phyloP scores from a whole-genome alignment of 2,329 filamentous ascomycete species.

The Ceratocystis huliohia region DNA sequence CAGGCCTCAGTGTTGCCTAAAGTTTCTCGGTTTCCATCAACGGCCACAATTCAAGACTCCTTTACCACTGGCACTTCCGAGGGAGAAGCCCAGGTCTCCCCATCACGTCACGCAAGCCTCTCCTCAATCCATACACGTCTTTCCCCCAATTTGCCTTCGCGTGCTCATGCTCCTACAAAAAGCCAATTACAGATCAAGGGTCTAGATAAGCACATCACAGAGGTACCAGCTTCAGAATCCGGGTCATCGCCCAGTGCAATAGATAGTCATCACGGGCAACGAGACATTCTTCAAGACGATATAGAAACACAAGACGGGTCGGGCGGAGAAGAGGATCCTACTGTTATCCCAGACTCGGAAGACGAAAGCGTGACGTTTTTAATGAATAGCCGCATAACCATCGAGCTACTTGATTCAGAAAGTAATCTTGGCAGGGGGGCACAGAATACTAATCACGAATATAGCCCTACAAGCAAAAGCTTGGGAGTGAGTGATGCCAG shows the following conservation, averaged over 20 bases:
- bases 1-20: background rate
- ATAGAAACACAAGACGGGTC: slow-evolving; percentile 18
- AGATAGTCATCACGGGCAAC: slow-evolving; percentile 16
- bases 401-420: background rate
- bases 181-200: background rate
- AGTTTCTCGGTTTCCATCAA: slow-evolving; percentile 21
- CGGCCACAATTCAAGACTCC: slow-evolving; percentile 36
- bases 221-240: slow-evolving; percentile 7
- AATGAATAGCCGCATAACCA: background rate
- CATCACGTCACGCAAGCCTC: background rate
- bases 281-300: slow-evolving; percentile 18
- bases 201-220: background rate
- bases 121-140: background rate
- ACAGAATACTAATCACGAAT: background rate
- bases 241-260: slow-evolving; percentile 4
- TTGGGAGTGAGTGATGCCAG: background rate
- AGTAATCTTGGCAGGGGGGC: background rate
- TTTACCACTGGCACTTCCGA: slow-evolving; percentile 26
- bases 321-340: slow-evolving; percentile 16
- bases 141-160: background rate
- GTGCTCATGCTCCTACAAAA: background rate
- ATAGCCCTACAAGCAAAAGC: background rate
- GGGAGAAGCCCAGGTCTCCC: background rate
- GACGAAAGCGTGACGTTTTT: slow-evolving; percentile 8
- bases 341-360: slow-evolving; percentile 21